Percentiles rank a stretch among this genome's conserved stretches.
Evolutionary conservation across 2,329 filamentous ascomycete species (phyloP).

Genomic region (Aureobasidium sp.): DNA sequence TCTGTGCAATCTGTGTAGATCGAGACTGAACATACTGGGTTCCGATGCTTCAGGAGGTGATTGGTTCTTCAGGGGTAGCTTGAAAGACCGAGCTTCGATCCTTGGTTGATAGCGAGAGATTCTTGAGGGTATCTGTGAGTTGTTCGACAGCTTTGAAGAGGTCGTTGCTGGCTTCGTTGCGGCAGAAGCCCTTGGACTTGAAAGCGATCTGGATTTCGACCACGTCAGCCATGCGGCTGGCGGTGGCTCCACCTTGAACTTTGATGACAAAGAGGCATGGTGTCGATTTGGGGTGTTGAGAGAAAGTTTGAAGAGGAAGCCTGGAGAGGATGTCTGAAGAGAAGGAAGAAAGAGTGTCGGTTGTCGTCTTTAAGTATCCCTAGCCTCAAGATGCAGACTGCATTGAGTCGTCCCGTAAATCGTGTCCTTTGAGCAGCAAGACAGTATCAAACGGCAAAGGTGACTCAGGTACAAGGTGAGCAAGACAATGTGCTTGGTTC

Average conservation of each 20-base stretch:
- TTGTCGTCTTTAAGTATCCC: not conserved
- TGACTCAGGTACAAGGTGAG: not conserved
- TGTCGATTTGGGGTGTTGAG: not conserved
- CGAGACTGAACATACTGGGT: not conserved
- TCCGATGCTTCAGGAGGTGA: not conserved
- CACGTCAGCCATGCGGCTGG: not conserved
- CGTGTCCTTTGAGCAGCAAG: not conserved
- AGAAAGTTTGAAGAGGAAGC: not conserved
- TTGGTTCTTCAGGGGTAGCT: not conserved
- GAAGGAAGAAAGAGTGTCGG: not conserved
- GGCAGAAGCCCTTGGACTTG: not conserved
- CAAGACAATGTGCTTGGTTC: no score
- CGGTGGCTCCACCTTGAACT: not conserved
- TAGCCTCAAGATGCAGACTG: not conserved
- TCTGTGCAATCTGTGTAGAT: not conserved
- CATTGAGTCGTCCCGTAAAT: not conserved
- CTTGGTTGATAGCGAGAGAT: not conserved
- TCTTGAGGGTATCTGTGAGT: not conserved
- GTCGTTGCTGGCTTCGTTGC: not conserved
- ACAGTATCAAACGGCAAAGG: not conserved
- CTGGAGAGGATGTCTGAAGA: no score
- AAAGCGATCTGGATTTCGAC: not conserved
- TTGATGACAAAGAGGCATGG: not conserved
- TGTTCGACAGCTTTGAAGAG: not conserved
- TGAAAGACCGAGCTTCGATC: not conserved